Conservation (phyloP, 345 rosid species). For the Durio zibethinus region DNA sequence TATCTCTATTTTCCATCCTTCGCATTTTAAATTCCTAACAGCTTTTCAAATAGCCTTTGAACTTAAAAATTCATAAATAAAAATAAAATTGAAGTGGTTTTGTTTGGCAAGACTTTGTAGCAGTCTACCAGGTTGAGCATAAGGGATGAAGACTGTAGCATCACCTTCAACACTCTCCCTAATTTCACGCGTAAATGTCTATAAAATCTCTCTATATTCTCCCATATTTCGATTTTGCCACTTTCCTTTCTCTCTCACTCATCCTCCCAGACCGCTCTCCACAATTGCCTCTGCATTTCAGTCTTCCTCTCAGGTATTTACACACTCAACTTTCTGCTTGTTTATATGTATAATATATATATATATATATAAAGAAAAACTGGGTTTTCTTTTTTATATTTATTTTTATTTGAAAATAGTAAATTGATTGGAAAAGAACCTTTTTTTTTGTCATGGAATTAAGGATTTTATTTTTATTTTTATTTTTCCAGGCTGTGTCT, state of each 20-base stretch:
- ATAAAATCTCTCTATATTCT: slow-evolving; percentile 22
- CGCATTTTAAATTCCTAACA: not conserved
- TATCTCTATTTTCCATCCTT: too few species aligned
- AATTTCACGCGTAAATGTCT: slow-evolving; percentile 25
- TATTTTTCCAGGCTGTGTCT: slow-evolving; percentile 32
- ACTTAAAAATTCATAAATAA: not conserved
- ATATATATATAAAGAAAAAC: not conserved
- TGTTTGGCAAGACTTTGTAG: not conserved
- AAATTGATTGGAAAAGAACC: not conserved
- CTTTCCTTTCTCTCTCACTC: slow-evolving; percentile 19
- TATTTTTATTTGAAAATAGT: not conserved
- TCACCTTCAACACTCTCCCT: slow-evolving; percentile 23
- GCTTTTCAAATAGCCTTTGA: not conserved
- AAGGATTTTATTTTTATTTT: slow-evolving; percentile 14
- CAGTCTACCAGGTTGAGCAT: not conserved
- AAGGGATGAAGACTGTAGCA: slow-evolving; percentile 31
- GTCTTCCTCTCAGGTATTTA: slow-evolving; percentile 54
- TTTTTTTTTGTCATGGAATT: not conserved
- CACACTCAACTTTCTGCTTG: not conserved
- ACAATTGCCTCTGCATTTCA: slow-evolving; percentile 70
- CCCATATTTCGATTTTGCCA: slow-evolving; percentile 25
- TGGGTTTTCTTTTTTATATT: not conserved
- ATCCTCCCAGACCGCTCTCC: slow-evolving; percentile 22
- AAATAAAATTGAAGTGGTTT: not conserved
- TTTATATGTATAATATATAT: too few species aligned